phyloP scores from a whole-genome alignment of 495 filamentous ascomycete species.

The Lentithecium fluviatile region DNA sequence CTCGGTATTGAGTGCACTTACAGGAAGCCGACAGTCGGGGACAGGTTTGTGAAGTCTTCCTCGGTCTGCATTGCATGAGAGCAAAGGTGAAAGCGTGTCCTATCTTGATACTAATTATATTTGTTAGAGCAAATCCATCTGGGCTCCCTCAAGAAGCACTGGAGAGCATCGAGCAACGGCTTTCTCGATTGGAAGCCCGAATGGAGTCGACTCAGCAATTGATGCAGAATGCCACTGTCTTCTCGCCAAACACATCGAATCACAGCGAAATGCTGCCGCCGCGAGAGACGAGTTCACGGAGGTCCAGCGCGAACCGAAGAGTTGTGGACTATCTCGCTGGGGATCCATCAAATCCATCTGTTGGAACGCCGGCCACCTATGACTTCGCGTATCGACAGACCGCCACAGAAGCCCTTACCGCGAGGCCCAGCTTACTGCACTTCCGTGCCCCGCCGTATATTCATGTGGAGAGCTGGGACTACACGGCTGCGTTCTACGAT shows the following conservation, averaged over 20 bases:
- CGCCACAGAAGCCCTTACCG: conserved; percentile 25
- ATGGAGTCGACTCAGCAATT: conserved; percentile 17
- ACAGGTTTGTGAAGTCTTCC: conserved; percentile 15
- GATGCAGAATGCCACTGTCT: conserved; percentile 10
- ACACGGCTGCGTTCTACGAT: conserved; percentile 29
- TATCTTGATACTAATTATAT: neutral
- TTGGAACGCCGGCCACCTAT: conserved; percentile 15
- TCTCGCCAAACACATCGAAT: conserved; percentile 8
- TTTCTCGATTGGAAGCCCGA: conserved; percentile 21
- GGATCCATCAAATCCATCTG: neutral
- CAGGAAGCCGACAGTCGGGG: conserved; percentile 54
- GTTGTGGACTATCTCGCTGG: neutral
- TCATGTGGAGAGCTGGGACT: conserved; percentile 30
- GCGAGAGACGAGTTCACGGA: conserved; percentile 10
- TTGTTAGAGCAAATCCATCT: conserved; percentile 12
- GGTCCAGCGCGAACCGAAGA: conserved; percentile 11
- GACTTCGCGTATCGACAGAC: conserved; percentile 33
- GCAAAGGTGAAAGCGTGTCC: no score
- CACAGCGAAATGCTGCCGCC: conserved; percentile 1
- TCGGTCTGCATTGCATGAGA: no score
- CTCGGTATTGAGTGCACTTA: conserved; percentile 74
- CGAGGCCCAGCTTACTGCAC: conserved; percentile 23
- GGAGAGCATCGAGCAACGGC: conserved; percentile 11
- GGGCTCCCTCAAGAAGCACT: conserved; percentile 9
- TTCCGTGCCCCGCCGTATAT: conserved; percentile 27